Evolutionary conservation across 2,329 filamentous ascomycete species (phyloP).

Genomic region (Epichloe elymi): DNA sequence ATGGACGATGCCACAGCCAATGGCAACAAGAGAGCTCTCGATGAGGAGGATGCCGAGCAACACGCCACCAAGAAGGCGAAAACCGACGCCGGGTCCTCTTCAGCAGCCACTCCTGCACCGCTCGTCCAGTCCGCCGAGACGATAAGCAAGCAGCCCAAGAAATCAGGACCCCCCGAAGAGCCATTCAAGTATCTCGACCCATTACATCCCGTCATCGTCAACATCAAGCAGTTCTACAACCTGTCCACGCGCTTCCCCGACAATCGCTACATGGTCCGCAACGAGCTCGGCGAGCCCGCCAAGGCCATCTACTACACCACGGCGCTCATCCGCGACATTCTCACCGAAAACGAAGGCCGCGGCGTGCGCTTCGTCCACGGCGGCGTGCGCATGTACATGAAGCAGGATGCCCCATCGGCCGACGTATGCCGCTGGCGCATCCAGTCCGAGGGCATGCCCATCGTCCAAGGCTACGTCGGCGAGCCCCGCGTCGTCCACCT

Average conservation of each 20-base stretch:
- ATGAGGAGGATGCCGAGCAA: constrained; percentile 21
- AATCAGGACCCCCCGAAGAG: constrained; percentile 58
- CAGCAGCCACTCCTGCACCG: constrained; percentile 8
- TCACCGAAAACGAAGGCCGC: constrained; percentile 75
- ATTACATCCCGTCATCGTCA: constrained; percentile 61
- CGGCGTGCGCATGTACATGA: constrained; percentile 98
- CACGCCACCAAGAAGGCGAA: constrained; percentile 36
- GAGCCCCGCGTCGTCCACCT: constrained; percentile 62
- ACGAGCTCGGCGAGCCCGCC: constrained; percentile 72
- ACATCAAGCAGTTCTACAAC: constrained; percentile 74
- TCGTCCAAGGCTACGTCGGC: constrained; percentile 83
- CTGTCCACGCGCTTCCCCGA: constrained; percentile 74
- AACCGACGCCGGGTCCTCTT: constrained; percentile 18
- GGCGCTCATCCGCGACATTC: constrained; percentile 68
- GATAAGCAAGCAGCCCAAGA: constrained; percentile 24
- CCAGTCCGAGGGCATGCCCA: constrained; percentile 84
- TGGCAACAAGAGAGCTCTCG: constrained; percentile 23
- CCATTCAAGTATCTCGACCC: constrained; percentile 81
- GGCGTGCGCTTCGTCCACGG: constrained; percentile 94
- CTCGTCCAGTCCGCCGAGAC: constrained; percentile 10
- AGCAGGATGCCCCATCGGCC: constrained; percentile 79
- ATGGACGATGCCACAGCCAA: constrained; percentile 18
- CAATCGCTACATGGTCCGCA: constrained; percentile 92
- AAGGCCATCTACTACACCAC: constrained; percentile 98
- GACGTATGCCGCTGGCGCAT: constrained; percentile 90